These are phyloP conservation scores for Suzukiozyma palmioleophila DNA, from an alignment of 1,139 yeast genomes.

Conservation along the genomic window DNA sequence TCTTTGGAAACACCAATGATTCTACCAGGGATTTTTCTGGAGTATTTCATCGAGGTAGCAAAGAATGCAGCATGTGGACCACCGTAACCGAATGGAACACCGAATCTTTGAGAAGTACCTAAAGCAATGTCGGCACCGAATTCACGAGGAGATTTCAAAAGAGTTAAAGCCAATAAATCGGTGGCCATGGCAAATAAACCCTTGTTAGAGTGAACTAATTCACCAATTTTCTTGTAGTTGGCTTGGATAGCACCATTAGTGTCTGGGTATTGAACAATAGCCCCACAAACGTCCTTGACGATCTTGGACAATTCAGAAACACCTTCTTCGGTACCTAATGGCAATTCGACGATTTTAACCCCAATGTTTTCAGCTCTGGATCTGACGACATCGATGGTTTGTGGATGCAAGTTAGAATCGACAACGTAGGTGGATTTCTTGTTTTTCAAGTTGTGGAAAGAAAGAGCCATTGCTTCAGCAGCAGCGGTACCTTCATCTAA, in stretches of 20 bases:
- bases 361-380: constrained; percentile 77
- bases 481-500: constrained; percentile 98
- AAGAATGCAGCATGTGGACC: constrained; percentile 99
- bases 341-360: constrained; percentile 59
- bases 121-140: constrained; percentile 92
- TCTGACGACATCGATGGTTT: constrained; percentile 72
- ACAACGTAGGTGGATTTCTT: constrained; percentile 69
- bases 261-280: constrained; percentile 84
- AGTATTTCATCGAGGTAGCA: constrained; percentile 72
- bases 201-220: constrained; percentile 63
- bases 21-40: constrained; percentile 95
- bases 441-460: constrained; percentile 63
- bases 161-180: constrained; percentile 82
- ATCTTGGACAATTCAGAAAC: constrained; percentile 32
- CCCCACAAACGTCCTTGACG: constrained; percentile 62
- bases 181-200: constrained; percentile 83
- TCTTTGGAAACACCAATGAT: constrained; percentile 92
- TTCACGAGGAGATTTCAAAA: constrained; percentile 76
- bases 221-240: constrained; percentile 52
- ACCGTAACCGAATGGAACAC: constrained; percentile 97
- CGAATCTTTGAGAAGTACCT: constrained; percentile 93
- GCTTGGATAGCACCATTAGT: constrained; percentile 69
- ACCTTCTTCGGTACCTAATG: constrained; percentile 50
- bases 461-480: constrained; percentile 91
- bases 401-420: constrained; percentile 76